Evolutionary conservation across 164 flowering plant genomes (phyloP), one percentile per base, ranked within the genome.

Genomic region (Protea cynaroides): DNA sequence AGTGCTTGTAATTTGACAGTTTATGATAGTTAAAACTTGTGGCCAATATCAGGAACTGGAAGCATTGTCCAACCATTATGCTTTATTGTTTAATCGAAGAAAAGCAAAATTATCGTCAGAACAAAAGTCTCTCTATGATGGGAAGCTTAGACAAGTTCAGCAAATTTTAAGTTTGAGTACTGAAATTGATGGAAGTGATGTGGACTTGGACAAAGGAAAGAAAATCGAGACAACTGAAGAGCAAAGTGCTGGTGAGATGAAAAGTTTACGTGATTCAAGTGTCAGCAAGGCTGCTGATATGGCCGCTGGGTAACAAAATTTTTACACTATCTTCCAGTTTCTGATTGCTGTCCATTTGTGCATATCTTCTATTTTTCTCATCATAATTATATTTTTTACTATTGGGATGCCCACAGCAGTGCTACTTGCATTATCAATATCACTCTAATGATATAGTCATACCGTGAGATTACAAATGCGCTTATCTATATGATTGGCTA

Each of bases 231-330:
- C 80, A 11, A 76, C 74, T 40, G 71, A 69, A 49, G 86, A 79
- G 50, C 84, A 74, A 56, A 72, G 74, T 67, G 77, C 71, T 4
- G 78, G 77, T 73, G 99, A 95, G 80, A 79, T 92, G 76, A 86
- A 83, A 69, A 77, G 17, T 43, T 72, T 95, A 63, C 81, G 86
- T 75, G 94, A 88, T 70, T 76, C 97, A 38, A 92, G 99, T 76
- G 86, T 90, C 71, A 84, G 77, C 68, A 88, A 95, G 76, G 99
- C 99, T 83, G 97, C 98, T 62, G 91, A 92, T 50, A 83, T 95
- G 91, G 99, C 98, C 76, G 87, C 97, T 23, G 97, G 99, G 99
- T 95, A 86, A 74, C 36, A 3, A 24, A 24, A 25, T 36, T n/a
- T 51, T 19, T 56, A 25, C 44, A 21, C 25, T 22, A 6, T n/a